Evolutionary conservation across 768 basidiomycete genomes (phyloP).

Genomic region (Mycena kentingensis): DNA sequence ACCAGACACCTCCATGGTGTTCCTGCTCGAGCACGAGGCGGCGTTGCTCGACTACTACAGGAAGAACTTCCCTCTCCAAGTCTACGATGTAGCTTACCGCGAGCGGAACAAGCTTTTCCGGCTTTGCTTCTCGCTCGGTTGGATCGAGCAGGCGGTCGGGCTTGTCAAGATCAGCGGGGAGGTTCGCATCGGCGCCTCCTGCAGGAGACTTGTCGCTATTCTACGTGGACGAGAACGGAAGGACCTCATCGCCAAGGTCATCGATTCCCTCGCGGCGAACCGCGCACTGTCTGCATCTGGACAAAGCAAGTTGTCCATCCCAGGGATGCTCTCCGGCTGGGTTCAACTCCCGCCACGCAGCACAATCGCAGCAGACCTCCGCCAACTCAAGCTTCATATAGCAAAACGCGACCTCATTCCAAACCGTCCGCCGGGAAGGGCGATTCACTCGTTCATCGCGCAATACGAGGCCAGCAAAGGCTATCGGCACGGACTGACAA

Average conservation of each 20-base stretch:
- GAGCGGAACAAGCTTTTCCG: slow-evolving; percentile 17
- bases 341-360: neutral
- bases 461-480: slow-evolving; percentile 12
- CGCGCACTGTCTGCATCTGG: neutral
- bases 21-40: slow-evolving; percentile 14
- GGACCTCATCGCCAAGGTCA: neutral
- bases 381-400: slow-evolving; percentile 5
- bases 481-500: slow-evolving; percentile 1
- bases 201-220: neutral
- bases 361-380: slow-evolving; percentile 7
- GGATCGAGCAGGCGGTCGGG: slow-evolving; percentile 17
- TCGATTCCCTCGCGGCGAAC: neutral
- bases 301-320: slow-evolving; percentile 11
- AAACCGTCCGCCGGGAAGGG: neutral
- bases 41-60: slow-evolving; percentile 11
- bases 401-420: neutral
- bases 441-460: slow-evolving; percentile 12
- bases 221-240: slow-evolving; percentile 4
- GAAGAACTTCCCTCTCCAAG: slow-evolving; percentile 6
- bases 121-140: slow-evolving; percentile 18
- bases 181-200: neutral
- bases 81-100: slow-evolving; percentile 5
- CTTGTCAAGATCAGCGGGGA: slow-evolving; percentile 7
- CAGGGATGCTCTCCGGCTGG: slow-evolving; percentile 2
- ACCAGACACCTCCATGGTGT: slow-evolving; percentile 1